Evolutionary conservation across 306 rosid genomes (phyloP).

Genomic region (Betula pendula): DNA sequence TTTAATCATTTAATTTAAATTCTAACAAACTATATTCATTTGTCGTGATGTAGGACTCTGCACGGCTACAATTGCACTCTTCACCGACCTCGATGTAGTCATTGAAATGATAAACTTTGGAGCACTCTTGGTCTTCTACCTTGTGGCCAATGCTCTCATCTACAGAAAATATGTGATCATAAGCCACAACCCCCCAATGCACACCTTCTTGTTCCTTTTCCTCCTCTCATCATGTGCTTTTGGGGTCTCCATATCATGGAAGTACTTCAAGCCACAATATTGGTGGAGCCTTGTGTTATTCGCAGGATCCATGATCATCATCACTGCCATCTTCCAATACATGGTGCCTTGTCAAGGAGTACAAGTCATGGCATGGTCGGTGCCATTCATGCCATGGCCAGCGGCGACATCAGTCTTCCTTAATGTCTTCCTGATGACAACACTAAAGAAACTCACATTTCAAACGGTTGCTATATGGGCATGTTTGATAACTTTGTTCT

Average conservation of each 20-base stretch:
- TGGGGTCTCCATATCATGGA: conserved; percentile 77
- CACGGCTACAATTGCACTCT: conserved; percentile 84
- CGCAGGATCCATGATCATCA: conserved; percentile 44
- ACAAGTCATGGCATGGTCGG: conserved; percentile 51
- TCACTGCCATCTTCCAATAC: conserved; percentile 63
- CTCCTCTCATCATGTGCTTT: conserved; percentile 64
- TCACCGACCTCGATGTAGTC: conserved; percentile 73
- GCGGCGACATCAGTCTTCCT: conserved; percentile 75
- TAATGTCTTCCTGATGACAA: conserved; percentile 74
- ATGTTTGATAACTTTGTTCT: conserved; percentile 63
- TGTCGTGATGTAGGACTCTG: conserved; percentile 58
- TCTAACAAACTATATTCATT: too few relatives aligned
- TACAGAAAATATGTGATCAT: conserved; percentile 68
- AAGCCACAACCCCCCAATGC: conserved; percentile 48
- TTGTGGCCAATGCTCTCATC: conserved; percentile 86
- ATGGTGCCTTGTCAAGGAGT: conserved; percentile 31
- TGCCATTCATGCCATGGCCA: conserved; percentile 97
- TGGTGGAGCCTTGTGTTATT: conserved; percentile 71
- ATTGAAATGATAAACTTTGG: conserved; percentile 72
- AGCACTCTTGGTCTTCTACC: conserved; percentile 80
- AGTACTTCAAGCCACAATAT: conserved; percentile 48
- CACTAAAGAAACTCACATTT: conserved; percentile 53
- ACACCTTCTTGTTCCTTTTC: conserved; percentile 57
- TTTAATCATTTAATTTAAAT: too few relatives aligned
- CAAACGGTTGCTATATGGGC: conserved; percentile 76